Conservation (phyloP, 2,329 filamentous ascomycete genomes). For the Diaporthe batatas region DNA sequence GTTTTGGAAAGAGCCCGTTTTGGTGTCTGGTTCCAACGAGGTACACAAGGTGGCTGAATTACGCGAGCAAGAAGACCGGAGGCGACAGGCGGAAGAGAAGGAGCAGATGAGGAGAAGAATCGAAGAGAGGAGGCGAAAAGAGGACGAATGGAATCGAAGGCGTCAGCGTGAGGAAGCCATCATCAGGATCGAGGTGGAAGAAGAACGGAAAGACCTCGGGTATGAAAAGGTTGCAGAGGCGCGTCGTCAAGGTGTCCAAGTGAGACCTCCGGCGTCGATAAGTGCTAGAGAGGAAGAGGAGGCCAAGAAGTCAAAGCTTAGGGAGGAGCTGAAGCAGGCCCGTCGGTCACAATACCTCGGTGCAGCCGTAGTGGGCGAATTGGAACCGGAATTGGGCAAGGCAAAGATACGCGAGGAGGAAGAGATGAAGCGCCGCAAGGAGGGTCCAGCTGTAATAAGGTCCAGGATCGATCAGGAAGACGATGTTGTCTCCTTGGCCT, state of each 20-base stretch:
- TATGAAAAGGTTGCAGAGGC: too few species aligned
- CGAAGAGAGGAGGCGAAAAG: too few species aligned
- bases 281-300: not conserved
- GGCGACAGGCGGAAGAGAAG: too few species aligned
- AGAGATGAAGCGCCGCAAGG: not conserved
- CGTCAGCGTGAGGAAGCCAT: too few species aligned
- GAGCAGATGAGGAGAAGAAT: too few species aligned
- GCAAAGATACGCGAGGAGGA: not conserved
- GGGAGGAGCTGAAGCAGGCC: conserved; percentile 4
- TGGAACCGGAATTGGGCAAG: not conserved
- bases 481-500: conserved; percentile 11
- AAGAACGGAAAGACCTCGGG: too few species aligned
- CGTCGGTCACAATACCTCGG: not conserved
- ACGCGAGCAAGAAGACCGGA: not conserved
- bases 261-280: not conserved
- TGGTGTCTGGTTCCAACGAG: not conserved
- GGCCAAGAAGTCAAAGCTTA: not conserved
- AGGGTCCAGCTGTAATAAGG: too few species aligned
- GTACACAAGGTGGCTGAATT: not conserved
- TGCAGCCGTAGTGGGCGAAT: not conserved
- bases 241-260: too few species aligned
- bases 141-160: too few species aligned
- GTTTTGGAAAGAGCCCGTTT: conserved; percentile 6
- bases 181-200: too few species aligned
- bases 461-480: not conserved